phyloP scores from a whole-genome alignment of 2,329 filamentous ascomycete species.

The Elsinoe arachidis region DNA sequence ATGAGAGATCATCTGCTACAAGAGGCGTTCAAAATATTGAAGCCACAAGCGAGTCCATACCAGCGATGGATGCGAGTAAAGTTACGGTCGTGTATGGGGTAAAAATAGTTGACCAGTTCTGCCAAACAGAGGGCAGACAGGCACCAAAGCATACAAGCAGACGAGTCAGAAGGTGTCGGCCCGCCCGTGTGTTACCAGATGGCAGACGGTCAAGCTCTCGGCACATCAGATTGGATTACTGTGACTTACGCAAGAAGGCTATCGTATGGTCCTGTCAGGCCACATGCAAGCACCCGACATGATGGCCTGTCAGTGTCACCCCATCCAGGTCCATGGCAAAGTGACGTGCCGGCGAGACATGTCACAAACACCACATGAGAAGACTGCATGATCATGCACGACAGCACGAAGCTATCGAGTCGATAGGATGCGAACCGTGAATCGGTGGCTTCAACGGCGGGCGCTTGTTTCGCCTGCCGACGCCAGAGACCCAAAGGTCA shows the following conservation, averaged over 20 bases:
- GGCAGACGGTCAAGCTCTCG: not conserved
- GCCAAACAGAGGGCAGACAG: not conserved
- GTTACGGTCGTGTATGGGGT: not conserved
- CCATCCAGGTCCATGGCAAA: not conserved
- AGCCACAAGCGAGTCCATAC: not conserved
- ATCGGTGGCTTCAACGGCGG: constrained; percentile 6
- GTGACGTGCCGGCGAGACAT: no score
- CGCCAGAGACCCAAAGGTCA: not conserved
- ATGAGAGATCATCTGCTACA: not conserved
- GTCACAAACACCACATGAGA: no score
- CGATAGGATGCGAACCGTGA: constrained; percentile 4
- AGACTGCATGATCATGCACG: not conserved
- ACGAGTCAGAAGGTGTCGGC: not conserved
- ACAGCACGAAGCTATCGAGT: not conserved
- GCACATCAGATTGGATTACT: constrained; percentile 6
- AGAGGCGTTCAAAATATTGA: not conserved
- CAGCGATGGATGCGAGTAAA: not conserved
- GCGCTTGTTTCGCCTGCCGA: constrained; percentile 2
- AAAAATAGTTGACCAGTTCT: constrained; percentile 3
- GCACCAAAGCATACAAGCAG: no score
- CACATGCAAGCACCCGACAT: not conserved
- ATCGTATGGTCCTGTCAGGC: not conserved
- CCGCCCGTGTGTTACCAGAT: not conserved
- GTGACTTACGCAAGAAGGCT: not conserved
- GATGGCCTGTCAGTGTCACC: not conserved